These are phyloP conservation scores for Punica granatum DNA, from an alignment of 345 rosid genomes.

Conservation along the genomic window DNA sequence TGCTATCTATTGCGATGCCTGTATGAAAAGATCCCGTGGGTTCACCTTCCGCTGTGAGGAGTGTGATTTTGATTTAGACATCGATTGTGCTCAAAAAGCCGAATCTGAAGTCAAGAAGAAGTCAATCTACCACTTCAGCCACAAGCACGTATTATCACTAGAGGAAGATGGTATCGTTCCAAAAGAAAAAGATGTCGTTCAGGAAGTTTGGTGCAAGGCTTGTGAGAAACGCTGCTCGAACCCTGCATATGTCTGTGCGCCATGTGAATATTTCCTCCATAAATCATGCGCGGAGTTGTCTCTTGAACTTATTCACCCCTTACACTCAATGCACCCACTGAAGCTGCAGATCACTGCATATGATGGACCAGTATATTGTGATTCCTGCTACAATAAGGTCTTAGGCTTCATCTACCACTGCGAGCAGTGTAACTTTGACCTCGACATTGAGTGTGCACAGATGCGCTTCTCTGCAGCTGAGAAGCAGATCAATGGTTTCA, in stretches of 20 bases:
- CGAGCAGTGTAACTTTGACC: not conserved
- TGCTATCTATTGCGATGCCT: not conserved
- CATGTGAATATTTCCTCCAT: not conserved
- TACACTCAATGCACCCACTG: not conserved
- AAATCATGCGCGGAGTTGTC: slow-evolving; percentile 4
- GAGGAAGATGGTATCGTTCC: too few species aligned
- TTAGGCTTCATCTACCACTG: not conserved
- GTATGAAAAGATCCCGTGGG: not conserved
- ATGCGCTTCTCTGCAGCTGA: not conserved
- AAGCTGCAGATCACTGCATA: not conserved
- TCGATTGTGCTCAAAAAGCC: not conserved
- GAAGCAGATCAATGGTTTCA: not conserved
- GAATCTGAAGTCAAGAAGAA: not conserved
- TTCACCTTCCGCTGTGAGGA: not conserved
- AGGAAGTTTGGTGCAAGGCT: not conserved
- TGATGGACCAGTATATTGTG: not conserved
- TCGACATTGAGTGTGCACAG: not conserved
- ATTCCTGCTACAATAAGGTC: not conserved
- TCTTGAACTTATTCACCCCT: not conserved
- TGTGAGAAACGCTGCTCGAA: not conserved
- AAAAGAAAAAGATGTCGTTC: accelerated
- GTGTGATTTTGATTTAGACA: slow-evolving; percentile 9
- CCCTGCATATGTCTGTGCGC: not conserved
- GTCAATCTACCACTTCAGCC: not conserved
- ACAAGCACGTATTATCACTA: not conserved